Conservation (phyloP, 257 asterid genomes). For the Salvia splendens region DNA sequence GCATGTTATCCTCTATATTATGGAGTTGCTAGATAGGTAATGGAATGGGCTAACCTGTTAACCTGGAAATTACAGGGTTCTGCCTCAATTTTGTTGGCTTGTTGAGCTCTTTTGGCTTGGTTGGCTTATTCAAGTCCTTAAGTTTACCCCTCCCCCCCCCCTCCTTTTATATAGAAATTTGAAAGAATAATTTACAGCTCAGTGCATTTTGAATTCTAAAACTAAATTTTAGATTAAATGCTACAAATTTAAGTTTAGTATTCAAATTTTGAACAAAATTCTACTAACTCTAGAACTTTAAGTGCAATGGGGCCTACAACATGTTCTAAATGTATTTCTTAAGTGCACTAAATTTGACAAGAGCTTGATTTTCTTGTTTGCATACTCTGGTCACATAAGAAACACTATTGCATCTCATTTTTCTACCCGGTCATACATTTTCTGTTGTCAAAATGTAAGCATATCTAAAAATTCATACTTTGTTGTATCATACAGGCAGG, state of each 20-base stretch:
- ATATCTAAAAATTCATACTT: slow-evolving; percentile 23
- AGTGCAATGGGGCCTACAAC: not conserved
- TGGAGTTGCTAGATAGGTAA: too few relatives aligned
- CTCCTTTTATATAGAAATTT: not conserved
- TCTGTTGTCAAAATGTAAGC: not conserved
- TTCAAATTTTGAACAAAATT: not conserved
- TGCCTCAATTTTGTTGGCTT: not conserved
- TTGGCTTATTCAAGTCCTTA: not conserved
- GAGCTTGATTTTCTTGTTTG: slow-evolving; percentile 1
- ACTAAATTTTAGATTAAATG: not conserved
- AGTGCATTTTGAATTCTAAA: too few relatives aligned
- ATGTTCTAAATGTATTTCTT: not conserved
- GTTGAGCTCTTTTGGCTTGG: not conserved
- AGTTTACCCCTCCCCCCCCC: not conserved
- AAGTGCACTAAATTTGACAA: not conserved
- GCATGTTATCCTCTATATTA: too few relatives aligned
- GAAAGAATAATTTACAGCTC: not conserved
- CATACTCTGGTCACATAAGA: not conserved
- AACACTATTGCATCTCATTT: not conserved
- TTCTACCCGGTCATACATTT: not conserved
- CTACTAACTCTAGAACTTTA: not conserved
- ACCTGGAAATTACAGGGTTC: not conserved
- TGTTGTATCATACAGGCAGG: slow-evolving; percentile 69
- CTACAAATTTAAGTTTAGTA: not conserved
- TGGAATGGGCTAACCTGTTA: too few relatives aligned